Percentiles rank a stretch among this genome's conserved stretches.
phyloP scores from a whole-genome alignment of 148 eudicot genomes.

The Dianthus caryophyllus region DNA sequence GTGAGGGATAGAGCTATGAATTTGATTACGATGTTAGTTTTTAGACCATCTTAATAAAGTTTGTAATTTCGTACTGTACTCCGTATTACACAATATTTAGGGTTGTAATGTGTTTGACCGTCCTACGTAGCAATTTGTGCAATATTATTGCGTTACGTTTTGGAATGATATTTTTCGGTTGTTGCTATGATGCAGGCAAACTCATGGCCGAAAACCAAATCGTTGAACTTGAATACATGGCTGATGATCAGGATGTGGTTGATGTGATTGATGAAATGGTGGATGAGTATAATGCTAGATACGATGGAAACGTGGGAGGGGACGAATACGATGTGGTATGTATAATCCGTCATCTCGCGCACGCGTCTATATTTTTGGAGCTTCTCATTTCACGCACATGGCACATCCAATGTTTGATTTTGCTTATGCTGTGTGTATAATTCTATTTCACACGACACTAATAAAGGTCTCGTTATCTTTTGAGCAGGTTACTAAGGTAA shows the following conservation, averaged over 20 bases:
- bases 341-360: slow-evolving; percentile 8
- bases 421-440: not conserved
- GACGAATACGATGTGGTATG: slow-evolving; percentile 76
- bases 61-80: no score
- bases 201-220: slow-evolving; percentile 1
- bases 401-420: not conserved
- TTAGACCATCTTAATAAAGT: no score
- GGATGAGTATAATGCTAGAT: slow-evolving; percentile 38
- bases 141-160: no score
- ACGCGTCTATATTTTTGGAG: not conserved
- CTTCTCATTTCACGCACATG: not conserved
- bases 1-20: not conserved
- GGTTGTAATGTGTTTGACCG: no score
- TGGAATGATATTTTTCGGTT: not conserved
- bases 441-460: not conserved
- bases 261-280: slow-evolving; percentile 49
- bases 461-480: not conserved
- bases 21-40: not conserved
- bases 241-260: slow-evolving; percentile 47
- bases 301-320: slow-evolving; percentile 26
- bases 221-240: not conserved
- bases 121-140: no score
- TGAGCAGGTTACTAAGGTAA: slow-evolving; percentile 64
- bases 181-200: not conserved
- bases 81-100: no score